Evolutionary conservation across 257 asterid genomes (phyloP), one percentile per base, ranked within the genome.

Genomic region (Przewalskia tangutica): DNA sequence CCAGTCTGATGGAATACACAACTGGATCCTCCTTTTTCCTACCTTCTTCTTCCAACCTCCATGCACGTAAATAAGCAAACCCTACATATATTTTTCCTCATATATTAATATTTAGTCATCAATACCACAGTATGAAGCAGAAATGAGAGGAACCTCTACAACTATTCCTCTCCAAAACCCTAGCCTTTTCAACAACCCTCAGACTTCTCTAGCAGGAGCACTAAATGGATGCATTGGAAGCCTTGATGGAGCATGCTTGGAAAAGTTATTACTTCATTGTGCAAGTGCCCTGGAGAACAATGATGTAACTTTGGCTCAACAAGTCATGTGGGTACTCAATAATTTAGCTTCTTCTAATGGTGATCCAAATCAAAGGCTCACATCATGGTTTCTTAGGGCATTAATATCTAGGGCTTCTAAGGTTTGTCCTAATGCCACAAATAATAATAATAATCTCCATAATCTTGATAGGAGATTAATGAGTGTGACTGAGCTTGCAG

Each of bases 291-390:
- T 93, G 0, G 95, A 93, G 78, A 80, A 85, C 82, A 90, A 92
- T 81, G 95, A 93, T 84, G 95, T 92, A 18, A 93, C 98, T 11
- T 67, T 90, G 73, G 97, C 98, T 13, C 98, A 92, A 59, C 97
- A 93, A 88, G 94, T 93, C 36, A 92, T 91, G 98, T 93, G 98
- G 98, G 98, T 93, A 0, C 95, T 93, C 77, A 93, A 92, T 81
- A 93, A 93, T 86, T 92, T 92, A n/a, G 95, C 98, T 66, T 92
- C 97, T 1, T 85, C 90, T n/a, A 58, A 58, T 20, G 97, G 98
- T 14, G 98, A 93, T 38, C 94, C 97, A 5, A 92, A 93, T 79
- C 97, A 93, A 62, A 77, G 95, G 75, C 90, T 93, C 0, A 90
- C 98, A 23, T 92, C 92, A 4, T 92, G 90, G 88, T 88, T 93